phyloP scores from a whole-genome alignment of 2,329 filamentous ascomycete species.

The Aspergillus ochraceus region DNA sequence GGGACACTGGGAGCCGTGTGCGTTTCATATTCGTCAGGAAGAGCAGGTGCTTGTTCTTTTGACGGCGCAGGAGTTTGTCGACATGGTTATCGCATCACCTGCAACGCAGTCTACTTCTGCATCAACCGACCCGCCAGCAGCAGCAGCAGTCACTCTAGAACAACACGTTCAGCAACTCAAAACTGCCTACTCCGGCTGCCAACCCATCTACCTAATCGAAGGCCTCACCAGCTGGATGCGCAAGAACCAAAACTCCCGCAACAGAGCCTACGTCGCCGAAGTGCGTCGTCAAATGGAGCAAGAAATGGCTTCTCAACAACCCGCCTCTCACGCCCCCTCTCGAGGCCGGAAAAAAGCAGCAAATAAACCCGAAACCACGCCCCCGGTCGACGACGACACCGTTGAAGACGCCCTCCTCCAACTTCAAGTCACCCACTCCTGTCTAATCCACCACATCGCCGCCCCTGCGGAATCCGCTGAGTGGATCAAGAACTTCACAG shows the following conservation, averaged over 20 bases:
- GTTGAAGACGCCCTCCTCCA: constrained; percentile 71
- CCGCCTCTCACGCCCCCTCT: constrained; percentile 20
- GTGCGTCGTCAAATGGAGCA: constrained; percentile 54
- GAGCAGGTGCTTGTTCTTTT: constrained; percentile 64
- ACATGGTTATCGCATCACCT: constrained; percentile 50
- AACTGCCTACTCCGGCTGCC: constrained; percentile 52
- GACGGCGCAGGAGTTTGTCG: constrained; percentile 64
- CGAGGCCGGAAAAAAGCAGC: constrained; percentile 28
- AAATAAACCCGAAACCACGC: constrained; percentile 42
- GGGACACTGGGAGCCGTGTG: constrained; percentile 65
- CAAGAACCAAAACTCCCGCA: constrained; percentile 67
- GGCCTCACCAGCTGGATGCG: constrained; percentile 66
- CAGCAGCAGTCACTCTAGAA: constrained; percentile 51
- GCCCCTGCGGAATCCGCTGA: constrained; percentile 64
- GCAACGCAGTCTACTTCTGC: constrained; percentile 8
- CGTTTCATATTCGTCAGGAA: constrained; percentile 53
- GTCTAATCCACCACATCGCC: constrained; percentile 69
- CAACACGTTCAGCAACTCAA: constrained; percentile 60
- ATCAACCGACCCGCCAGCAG: constrained; percentile 35
- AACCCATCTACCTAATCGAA: constrained; percentile 70
- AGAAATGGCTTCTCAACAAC: constrained; percentile 20
- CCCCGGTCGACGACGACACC: constrained; percentile 64
- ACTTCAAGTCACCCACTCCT: constrained; percentile 67
- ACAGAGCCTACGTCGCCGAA: constrained; percentile 66
- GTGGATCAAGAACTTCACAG: constrained; percentile 73